Evolutionary conservation across 164 flowering plant genomes (phyloP), one percentile per base, ranked within the genome.

Genomic region (Euptelea pleiosperma): DNA sequence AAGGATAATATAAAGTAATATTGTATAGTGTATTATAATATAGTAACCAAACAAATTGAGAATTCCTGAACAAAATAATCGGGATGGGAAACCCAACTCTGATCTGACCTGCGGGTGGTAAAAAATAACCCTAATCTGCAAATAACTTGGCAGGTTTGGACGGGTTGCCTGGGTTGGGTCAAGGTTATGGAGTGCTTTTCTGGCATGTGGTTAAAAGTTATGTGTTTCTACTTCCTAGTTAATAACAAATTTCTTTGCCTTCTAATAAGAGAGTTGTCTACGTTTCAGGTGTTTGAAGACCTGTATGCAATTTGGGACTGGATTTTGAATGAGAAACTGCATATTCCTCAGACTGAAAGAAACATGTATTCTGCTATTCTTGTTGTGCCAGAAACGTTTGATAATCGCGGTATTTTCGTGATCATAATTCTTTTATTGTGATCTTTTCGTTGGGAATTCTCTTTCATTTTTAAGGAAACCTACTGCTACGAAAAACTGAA

Each of bases 381-480:
- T 62, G 93, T 93, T 62, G 76, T 90, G 73, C 97, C 99, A 24
- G 99, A 91, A 70, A 81, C 97, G 50, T 88, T 90, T 81, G 96
- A 90, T 62, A 88, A 68, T 72, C 92, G 96, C 6, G 99, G 97
- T 90, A 93, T 28, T 52, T 68, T 25, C 52, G 24, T 41, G 12
- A 36, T 49, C 16, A 8, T 28, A 8, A 19, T 25, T 52, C 42
- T 31, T n/a, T n/a, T n/a, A n/a, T n/a, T n/a, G n/a, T n/a, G n/a
- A n/a, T n/a, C n/a, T n/a, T n/a, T n/a, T n/a, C n/a, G n/a, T n/a
- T n/a, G n/a, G n/a, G n/a, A n/a, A n/a, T n/a, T n/a, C n/a, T n/a
- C n/a, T n/a, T n/a, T n/a, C n/a, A n/a, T n/a, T n/a, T n/a, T n/a
- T n/a, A n/a, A n/a, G n/a, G n/a, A n/a, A n/a, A n/a, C n/a, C n/a